phyloP scores from a whole-genome alignment of 1,284 basidiomycete species.

The Chalciporus sp. region DNA sequence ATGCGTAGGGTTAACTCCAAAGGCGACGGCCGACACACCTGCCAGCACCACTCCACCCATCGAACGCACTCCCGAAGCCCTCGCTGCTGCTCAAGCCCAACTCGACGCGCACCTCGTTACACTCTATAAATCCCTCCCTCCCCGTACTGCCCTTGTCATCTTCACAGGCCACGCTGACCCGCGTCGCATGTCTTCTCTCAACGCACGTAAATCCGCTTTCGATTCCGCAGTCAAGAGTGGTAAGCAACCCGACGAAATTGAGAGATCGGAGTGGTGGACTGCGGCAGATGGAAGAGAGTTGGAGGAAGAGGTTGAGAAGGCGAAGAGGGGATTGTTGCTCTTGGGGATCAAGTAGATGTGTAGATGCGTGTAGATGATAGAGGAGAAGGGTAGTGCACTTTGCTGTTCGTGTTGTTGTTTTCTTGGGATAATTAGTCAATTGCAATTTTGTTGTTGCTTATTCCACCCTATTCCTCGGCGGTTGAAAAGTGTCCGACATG shows the following conservation, averaged over 20 bases:
- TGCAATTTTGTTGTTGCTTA: not conserved
- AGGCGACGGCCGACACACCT: conserved; percentile 42
- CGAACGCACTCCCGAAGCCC: conserved; percentile 38
- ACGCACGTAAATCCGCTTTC: conserved; percentile 69
- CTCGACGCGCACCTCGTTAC: conserved; percentile 64
- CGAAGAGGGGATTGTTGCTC: conserved; percentile 82
- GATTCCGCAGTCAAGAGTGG: conserved; percentile 68
- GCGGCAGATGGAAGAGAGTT: conserved; percentile 74
- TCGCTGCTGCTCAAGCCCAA: conserved; percentile 41
- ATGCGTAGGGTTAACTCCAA: conserved; percentile 59
- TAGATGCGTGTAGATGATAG: not conserved
- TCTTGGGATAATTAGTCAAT: not conserved
- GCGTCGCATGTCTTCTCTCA: conserved; percentile 71
- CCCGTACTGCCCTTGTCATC: conserved; percentile 79
- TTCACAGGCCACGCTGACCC: conserved; percentile 90
- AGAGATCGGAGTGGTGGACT: conserved; percentile 63
- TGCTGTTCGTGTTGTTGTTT: not conserved
- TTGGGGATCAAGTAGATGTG: conserved; percentile 63
- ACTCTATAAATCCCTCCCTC: conserved; percentile 71
- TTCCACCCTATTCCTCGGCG: not conserved
- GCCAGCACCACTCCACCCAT: conserved; percentile 29
- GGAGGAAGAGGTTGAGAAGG: conserved; percentile 76
- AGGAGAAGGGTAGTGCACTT: not conserved
- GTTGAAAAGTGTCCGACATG: not conserved
- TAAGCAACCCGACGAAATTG: conserved; percentile 50